Evolutionary conservation across 176 grass and related monocot species (phyloP), one percentile per base, ranked within the genome.

Genomic region (Raddia guianensis): DNA sequence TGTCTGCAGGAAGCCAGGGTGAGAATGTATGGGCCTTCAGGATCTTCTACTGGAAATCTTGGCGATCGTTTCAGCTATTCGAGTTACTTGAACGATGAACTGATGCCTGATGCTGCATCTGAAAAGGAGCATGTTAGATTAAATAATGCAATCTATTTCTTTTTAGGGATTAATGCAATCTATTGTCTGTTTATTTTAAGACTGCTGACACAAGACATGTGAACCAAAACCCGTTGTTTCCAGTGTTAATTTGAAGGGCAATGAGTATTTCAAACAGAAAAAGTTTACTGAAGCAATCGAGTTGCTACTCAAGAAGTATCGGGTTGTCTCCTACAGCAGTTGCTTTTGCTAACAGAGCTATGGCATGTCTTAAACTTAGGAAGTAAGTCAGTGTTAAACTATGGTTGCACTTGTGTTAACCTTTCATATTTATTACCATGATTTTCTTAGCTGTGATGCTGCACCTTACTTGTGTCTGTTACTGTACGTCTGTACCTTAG

Each of bases 201-300:
- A 40, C 37, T 40, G 4, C n/a, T 0, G 8, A 58, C 43, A 49
- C 8, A 62, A 54, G 40, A 5, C 15, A 70, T 12, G 0, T 81
- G 6, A 77, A 49, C 47, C 12, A 68, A 73, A 70, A 42, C 12
- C 11, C 51, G 14, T 34, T 81, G 37, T 45, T 79, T 56, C 2
- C 42, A 66, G 9, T 72, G n/a, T 63, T 45, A 79, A n/a, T 74
- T 85, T 88, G 53, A 80, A 98, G 92, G 96, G 96, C 12, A 98
- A 95, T 52, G 88, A 98, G 48, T 98, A 90, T 82, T 98, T 98
- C 90, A 98, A 98, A 46, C 92, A 95, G 73, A 98, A 95, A 82
- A 95, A 84, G 77, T 98, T 87, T 66, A 35, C 69, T 9, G 79
- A 98, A 76, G 96, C 92, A 3, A 71, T 98, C 67, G 88, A 91